Base-by-base conservation (phyloP, 129 eudicot genomes). In the Smallanthus sonchifolius region DNA sequence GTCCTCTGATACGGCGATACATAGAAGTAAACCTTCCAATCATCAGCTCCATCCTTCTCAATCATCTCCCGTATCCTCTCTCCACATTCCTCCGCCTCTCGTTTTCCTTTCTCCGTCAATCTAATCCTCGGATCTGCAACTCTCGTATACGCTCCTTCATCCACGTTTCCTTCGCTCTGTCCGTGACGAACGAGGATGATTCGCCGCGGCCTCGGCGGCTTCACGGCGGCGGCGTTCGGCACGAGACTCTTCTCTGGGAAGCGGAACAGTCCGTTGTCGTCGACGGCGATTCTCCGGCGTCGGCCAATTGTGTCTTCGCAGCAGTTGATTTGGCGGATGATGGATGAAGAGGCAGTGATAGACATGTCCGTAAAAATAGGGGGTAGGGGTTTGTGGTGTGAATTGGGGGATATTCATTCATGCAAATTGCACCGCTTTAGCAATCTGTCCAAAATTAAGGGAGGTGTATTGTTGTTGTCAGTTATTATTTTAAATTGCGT, bases 11-110 rank as follows among this genome's bases (percentile, higher is more conserved):
- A 91, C 0, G 97, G 97, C 6, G 97, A 91, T 28, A 86, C 92
- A 44, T 91, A 91, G 64, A 91, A 91, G 67, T 88, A 91, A 19
- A 88, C 91, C 79, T 84, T 91, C 95, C 91, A 91, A 73, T 91
- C 97, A 13, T 86, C 89, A 1, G 80, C 91, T 39, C 81, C 84
- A 56, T 91, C 95, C 13, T 73, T 80, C 38, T 87, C 85, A 59
- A 91, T 87, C 94, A 91, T 82, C 61, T 75, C 82, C 49, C 85
- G 78, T 15, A 91, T 87, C 30, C 80, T 79, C 38, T 39, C 11
- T 11, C 97, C 97, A 36, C 97, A 82, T 62, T 84, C 76, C 78
- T 80, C 91, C 1, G 97, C 97, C 79, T 91, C 91, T 2, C 32
- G 83, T 45, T 77, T 24, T 24, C 97, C 97, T 74, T 73, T 84